These are phyloP conservation scores for Paraphaeosphaeria minitans DNA, from an alignment of 2,329 filamentous ascomycete species.

Conservation along the genomic window DNA sequence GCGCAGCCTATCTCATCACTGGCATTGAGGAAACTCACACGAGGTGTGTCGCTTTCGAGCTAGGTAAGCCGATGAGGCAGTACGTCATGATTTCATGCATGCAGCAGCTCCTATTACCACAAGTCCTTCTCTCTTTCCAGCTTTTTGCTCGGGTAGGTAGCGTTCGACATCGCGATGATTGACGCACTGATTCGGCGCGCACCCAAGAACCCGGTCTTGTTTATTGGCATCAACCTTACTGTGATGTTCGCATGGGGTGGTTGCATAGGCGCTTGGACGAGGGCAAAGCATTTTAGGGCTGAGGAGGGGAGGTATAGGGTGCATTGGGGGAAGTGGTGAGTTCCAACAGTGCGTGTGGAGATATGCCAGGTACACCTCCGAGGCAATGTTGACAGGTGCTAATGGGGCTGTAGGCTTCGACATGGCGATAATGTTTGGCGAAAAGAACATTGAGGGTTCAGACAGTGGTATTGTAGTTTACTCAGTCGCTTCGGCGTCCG, in stretches of 20 bases:
- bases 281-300: conserved; percentile 4
- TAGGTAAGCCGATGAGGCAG: too few relatives aligned
- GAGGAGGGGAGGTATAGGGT: conserved; percentile 4
- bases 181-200: conserved; percentile 3
- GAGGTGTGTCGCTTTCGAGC: too few relatives aligned
- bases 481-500: too few relatives aligned
- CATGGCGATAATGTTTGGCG: background rate
- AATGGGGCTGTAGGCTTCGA: background rate
- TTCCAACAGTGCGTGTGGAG: background rate
- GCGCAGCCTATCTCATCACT: too few relatives aligned
- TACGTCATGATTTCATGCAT: too few relatives aligned
- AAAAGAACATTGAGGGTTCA: background rate
- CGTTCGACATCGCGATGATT: background rate
- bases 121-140: background rate
- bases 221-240: conserved; percentile 4
- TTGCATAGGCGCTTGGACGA: conserved; percentile 8
- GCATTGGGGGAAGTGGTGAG: conserved; percentile 4
- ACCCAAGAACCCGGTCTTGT: conserved; percentile 1
- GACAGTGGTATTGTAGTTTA: too few relatives aligned
- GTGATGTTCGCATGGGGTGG: conserved; percentile 1
- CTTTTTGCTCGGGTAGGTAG: background rate
- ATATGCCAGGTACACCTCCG: background rate
- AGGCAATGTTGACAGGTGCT: background rate
- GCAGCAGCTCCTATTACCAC: too few relatives aligned
- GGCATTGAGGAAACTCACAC: too few relatives aligned